Percentiles rank a stretch among this genome's conserved stretches.
Conservation (phyloP, 1,284 basidiomycete species). For the Ceraceosorus bombacis region DNA sequence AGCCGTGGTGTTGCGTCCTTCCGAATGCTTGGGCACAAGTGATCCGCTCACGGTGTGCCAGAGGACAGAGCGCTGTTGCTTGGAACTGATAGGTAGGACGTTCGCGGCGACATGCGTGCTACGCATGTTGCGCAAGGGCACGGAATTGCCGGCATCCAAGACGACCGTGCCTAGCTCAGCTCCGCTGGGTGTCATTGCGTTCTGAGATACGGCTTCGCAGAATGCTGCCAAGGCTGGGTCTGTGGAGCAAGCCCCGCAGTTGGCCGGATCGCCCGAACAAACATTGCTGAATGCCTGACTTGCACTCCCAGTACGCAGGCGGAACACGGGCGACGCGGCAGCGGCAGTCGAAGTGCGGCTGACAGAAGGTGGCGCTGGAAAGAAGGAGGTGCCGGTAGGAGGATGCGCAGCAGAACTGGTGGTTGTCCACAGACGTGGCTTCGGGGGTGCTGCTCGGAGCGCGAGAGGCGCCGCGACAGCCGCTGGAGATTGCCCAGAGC, state of each 20-base stretch:
- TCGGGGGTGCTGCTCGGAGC: neutral
- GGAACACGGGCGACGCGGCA: constrained; percentile 1
- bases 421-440: constrained; percentile 4
- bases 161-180: neutral
- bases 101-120: neutral
- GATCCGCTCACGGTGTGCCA: neutral
- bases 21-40: neutral
- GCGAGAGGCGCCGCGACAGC: neutral
- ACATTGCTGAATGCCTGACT: constrained; percentile 2
- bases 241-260: constrained; percentile 12
- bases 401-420: neutral
- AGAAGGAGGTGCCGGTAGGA: too few species aligned
- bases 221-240: constrained; percentile 15
- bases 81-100: neutral
- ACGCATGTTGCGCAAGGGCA: constrained; percentile 6
- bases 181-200: neutral
- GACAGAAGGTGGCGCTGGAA: neutral
- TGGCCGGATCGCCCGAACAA: constrained; percentile 12
- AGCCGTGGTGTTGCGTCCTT: neutral
- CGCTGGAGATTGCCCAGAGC: neutral
- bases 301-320: neutral
- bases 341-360: neutral
- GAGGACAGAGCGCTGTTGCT: neutral
- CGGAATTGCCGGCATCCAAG: constrained; percentile 8
- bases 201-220: constrained; percentile 11